These are phyloP conservation scores for Eucalyptus decipiens DNA, from an alignment of 345 rosid genomes.

Conservation along the genomic window DNA sequence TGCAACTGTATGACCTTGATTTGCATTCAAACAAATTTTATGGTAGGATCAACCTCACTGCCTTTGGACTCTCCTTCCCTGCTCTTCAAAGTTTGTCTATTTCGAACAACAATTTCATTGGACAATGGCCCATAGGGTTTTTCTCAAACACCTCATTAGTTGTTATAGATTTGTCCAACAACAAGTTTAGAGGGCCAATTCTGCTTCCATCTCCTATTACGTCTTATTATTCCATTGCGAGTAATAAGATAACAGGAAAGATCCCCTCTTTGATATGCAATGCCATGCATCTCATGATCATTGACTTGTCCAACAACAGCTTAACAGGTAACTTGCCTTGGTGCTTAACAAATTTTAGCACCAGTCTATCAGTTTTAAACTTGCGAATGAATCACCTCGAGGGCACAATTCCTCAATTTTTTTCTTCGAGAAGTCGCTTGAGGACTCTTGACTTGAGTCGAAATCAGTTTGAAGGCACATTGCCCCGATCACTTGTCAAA, in stretches of 20 bases:
- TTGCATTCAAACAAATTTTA: background rate
- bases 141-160: background rate
- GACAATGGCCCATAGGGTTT: background rate
- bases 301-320: background rate
- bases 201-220: background rate
- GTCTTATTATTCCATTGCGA: background rate
- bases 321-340: background rate
- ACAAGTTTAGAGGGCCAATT: background rate
- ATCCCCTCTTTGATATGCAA: background rate
- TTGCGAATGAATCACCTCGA: background rate
- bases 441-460: background rate
- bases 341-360: background rate
- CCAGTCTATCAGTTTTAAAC: accelerated
- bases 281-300: background rate
- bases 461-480: background rate
- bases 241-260: background rate
- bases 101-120: background rate
- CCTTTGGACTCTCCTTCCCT: background rate
- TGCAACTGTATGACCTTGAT: accelerated
- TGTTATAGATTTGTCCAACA: background rate
- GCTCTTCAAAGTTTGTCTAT: background rate
- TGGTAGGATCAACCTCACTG: background rate
- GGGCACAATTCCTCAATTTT: background rate
- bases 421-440: background rate
- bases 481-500: background rate